Conservation (phyloP, 2,329 filamentous ascomycete genomes). For the Coleophoma eucalyptorum region DNA sequence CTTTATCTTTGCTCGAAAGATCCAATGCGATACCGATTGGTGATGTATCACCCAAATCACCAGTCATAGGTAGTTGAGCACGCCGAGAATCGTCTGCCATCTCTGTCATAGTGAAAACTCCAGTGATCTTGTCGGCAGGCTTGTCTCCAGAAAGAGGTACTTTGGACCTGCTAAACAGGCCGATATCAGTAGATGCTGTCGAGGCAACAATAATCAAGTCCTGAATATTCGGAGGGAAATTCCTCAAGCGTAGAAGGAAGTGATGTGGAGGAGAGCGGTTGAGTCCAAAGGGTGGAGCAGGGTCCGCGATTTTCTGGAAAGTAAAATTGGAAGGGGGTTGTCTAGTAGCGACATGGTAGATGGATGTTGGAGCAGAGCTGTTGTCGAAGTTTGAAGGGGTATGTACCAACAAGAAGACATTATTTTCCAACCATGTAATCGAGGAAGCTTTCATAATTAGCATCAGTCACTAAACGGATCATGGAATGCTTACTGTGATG, state of each 20-base stretch:
- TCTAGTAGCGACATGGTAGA: constrained; percentile 77
- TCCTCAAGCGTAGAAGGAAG: constrained; percentile 70
- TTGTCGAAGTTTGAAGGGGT: constrained; percentile 59
- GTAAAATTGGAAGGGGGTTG: constrained; percentile 55
- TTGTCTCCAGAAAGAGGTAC: constrained; percentile 59
- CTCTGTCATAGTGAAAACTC: constrained; percentile 70
- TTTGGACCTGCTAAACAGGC: constrained; percentile 72
- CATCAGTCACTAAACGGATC: constrained; percentile 4
- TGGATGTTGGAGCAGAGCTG: constrained; percentile 51
- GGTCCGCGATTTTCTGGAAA: constrained; percentile 71
- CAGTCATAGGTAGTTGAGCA: constrained; percentile 70
- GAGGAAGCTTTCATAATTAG: constrained; percentile 60
- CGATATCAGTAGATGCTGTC: constrained; percentile 75
- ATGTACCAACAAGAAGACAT: constrained; percentile 79
- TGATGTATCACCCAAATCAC: constrained; percentile 65
- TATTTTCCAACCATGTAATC: constrained; percentile 83
- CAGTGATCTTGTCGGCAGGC: constrained; percentile 53
- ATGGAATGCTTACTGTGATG: constrained; percentile 57
- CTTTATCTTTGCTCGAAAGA: constrained; percentile 76
- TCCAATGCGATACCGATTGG: constrained; percentile 80
- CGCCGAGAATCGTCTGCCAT: constrained; percentile 70
- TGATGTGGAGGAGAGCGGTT: constrained; percentile 69
- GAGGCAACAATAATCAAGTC: constrained; percentile 82
- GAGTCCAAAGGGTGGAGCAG: constrained; percentile 68
- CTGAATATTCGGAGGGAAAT: constrained; percentile 76